Conservation (phyloP, 345 rosid genomes). For the Mercurialis annua region DNA sequence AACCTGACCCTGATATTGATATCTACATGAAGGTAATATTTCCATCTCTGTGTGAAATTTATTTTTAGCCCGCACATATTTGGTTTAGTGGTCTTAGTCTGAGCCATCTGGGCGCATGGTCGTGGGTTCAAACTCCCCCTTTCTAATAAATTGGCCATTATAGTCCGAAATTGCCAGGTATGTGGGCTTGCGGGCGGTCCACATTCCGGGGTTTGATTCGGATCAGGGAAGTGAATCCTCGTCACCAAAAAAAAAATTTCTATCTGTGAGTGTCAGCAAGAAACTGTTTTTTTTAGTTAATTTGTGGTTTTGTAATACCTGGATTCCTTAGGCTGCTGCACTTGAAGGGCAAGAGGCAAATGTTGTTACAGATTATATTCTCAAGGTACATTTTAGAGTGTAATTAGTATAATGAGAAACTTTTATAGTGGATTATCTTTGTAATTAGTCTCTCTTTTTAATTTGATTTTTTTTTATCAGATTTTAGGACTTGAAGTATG, state of each 20-base stretch:
- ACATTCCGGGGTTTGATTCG: too few species aligned
- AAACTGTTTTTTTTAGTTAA: background rate
- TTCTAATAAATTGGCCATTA: too few species aligned
- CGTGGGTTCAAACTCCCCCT: too few species aligned
- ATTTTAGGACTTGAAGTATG: constrained; percentile 60
- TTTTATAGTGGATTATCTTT: too few species aligned
- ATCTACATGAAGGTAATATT: constrained; percentile 75
- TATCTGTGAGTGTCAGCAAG: background rate
- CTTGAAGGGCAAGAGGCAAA: constrained; percentile 60
- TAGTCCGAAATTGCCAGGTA: constrained; percentile 38
- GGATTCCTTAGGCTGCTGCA: constrained; percentile 54
- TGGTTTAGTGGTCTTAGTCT: too few species aligned
- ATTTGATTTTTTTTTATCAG: constrained; percentile 19
- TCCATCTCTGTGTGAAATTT: too few species aligned
- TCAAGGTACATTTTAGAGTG: constrained; percentile 45
- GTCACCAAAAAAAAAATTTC: too few species aligned
- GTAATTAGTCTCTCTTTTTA: background rate
- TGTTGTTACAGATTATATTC: constrained; percentile 70
- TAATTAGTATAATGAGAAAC: background rate
- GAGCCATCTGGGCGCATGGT: too few species aligned
- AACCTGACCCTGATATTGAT: constrained; percentile 85
- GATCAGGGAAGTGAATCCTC: too few species aligned
- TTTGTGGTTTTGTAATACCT: background rate
- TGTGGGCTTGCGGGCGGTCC: constrained; percentile 10
- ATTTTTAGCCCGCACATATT: too few species aligned